Evolutionary conservation across 2,329 filamentous ascomycete species (phyloP).

Genomic region (Claviceps monticola): DNA sequence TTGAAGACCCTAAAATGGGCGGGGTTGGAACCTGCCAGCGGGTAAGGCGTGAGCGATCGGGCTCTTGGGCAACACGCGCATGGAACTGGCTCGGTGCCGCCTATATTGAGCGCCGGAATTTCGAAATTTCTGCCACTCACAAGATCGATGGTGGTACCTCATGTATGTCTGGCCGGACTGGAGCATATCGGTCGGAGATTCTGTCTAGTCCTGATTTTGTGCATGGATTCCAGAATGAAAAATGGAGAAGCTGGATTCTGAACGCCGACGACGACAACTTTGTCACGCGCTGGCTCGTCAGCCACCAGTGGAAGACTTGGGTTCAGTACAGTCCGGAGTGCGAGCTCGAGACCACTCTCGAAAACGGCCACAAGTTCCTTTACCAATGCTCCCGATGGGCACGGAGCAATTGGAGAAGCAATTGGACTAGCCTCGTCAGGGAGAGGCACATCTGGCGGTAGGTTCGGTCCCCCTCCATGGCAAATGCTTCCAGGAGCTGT

Average conservation of each 20-base stretch:
- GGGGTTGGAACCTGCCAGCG: constrained; percentile 88
- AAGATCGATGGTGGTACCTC: constrained; percentile 93
- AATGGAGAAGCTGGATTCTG: constrained; percentile 76
- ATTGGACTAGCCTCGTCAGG: constrained; percentile 75
- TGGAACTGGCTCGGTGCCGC: constrained; percentile 87
- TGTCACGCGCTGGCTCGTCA: constrained; percentile 90
- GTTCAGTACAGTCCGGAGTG: constrained; percentile 88
- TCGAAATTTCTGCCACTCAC: constrained; percentile 91
- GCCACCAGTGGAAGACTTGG: constrained; percentile 83
- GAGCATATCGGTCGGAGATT: constrained; percentile 81
- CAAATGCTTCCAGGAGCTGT: not conserved
- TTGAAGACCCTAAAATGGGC: constrained; percentile 71
- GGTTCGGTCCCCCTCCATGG: constrained; percentile 27
- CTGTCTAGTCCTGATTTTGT: constrained; percentile 75
- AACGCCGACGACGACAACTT: constrained; percentile 98
- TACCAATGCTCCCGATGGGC: constrained; percentile 93
- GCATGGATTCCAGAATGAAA: constrained; percentile 80
- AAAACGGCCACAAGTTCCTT: constrained; percentile 77
- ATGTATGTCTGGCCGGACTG: constrained; percentile 88
- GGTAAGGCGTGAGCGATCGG: constrained; percentile 54
- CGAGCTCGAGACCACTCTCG: constrained; percentile 83
- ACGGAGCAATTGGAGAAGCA: constrained; percentile 94
- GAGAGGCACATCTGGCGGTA: constrained; percentile 80
- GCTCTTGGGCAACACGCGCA: constrained; percentile 44
- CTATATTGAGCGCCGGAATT: constrained; percentile 88